phyloP scores from a whole-genome alignment of 176 grass and related monocot genomes.

The Eremochloa ophiuroides region DNA sequence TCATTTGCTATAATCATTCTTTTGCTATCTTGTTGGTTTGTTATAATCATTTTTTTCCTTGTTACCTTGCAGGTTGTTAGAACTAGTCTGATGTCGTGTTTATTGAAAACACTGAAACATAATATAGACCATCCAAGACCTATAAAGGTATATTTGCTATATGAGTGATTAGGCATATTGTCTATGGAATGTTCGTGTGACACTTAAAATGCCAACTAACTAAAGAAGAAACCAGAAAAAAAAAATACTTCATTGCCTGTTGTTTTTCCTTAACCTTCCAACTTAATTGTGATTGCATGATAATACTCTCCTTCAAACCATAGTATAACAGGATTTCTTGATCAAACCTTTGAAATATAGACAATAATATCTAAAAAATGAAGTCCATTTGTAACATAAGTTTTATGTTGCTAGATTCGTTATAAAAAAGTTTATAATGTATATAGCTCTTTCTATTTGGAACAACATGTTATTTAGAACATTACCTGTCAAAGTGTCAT shows the following conservation, averaged over 20 bases:
- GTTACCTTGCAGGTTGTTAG: slow-evolving; percentile 68
- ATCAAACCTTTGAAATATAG: background rate
- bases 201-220: background rate
- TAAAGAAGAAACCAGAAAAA: background rate
- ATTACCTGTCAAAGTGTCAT: background rate
- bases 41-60: slow-evolving; percentile 16
- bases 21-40: background rate
- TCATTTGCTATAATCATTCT: background rate
- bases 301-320: background rate
- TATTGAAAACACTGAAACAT: slow-evolving; percentile 96
- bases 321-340: slow-evolving; percentile 2
- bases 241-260: background rate
- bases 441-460: background rate
- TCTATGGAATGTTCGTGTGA: background rate
- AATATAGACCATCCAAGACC: slow-evolving; percentile 96
- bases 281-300: background rate
- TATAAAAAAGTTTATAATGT: background rate
- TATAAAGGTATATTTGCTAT: too few species aligned
- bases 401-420: background rate
- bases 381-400: background rate
- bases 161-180: too few species aligned
- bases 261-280: background rate
- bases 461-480: background rate
- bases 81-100: slow-evolving; percentile 86
- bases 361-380: background rate